These are phyloP conservation scores for Metschnikowia koreensis DNA, from an alignment of 805 yeast species.

Conservation along the genomic window DNA sequence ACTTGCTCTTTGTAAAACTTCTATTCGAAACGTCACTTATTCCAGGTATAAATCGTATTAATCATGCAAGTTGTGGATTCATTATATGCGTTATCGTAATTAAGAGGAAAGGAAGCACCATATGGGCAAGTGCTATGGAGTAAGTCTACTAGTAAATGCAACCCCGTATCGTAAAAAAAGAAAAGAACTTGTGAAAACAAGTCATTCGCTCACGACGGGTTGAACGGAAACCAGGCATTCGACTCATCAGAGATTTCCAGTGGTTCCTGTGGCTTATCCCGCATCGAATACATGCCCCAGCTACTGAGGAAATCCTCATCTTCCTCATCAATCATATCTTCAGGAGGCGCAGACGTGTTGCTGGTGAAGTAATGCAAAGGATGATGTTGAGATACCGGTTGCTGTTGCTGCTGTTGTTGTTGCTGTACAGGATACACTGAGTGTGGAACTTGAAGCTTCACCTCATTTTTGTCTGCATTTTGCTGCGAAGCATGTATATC, in stretches of 20 bases:
- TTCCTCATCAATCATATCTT: slow-evolving; percentile 25
- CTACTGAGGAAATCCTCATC: slow-evolving; percentile 35
- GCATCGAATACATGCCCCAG: slow-evolving; percentile 38
- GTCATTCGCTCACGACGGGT: slow-evolving; percentile 30
- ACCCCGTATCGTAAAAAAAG: not conserved
- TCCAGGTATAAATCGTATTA: not conserved
- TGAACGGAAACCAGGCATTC: slow-evolving; percentile 34
- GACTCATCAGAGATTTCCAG: slow-evolving; percentile 13
- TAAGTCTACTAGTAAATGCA: too few relatives aligned
- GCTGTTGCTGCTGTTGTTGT: not conserved
- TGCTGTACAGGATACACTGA: not conserved
- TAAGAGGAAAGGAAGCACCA: not conserved
- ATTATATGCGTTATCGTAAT: not conserved
- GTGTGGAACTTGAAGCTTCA: not conserved
- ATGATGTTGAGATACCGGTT: slow-evolving; percentile 55
- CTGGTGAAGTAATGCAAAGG: slow-evolving; percentile 41
- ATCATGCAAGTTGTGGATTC: not conserved
- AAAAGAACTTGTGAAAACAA: too few relatives aligned
- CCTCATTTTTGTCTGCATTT: not conserved
- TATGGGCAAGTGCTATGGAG: too few relatives aligned
- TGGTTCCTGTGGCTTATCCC: slow-evolving; percentile 22
- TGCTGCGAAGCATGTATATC: not conserved
- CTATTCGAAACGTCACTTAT: too few relatives aligned
- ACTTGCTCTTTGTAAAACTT: too few relatives aligned
- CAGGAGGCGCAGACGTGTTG: slow-evolving; percentile 19